Percentiles rank a stretch among this genome's conserved stretches.
phyloP scores from a whole-genome alignment of 345 rosid species.

The Brassica cretica region DNA sequence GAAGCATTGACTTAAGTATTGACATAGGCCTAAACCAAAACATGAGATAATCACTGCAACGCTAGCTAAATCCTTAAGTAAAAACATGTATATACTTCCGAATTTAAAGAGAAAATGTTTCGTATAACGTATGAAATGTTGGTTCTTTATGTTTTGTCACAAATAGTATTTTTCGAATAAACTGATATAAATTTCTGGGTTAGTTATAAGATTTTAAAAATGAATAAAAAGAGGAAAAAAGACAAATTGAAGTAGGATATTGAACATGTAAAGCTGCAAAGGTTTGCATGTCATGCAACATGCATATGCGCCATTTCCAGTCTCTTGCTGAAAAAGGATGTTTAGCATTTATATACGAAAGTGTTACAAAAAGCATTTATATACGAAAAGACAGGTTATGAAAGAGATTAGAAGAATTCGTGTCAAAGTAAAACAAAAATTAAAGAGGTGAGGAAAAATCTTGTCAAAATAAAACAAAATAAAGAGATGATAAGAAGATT shows the following conservation, averaged over 20 bases:
- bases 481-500: constrained; percentile 14
- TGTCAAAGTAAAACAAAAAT: neutral
- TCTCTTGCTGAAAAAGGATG: constrained; percentile 32
- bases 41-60: neutral
- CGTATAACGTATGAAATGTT: neutral
- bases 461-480: neutral
- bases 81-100: neutral
- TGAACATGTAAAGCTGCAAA: constrained; percentile 6
- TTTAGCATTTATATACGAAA: constrained; percentile 32
- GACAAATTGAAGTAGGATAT: constrained; percentile 8
- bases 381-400: constrained; percentile 27
- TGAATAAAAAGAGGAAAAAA: neutral
- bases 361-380: constrained; percentile 19
- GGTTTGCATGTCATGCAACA: neutral
- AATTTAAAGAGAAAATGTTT: neutral
- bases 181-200: neutral
- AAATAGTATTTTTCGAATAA: neutral
- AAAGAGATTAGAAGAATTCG: constrained; percentile 1
- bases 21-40: neutral
- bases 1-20: constrained; percentile 13
- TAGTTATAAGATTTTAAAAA: neutral
- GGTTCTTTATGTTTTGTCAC: neutral
- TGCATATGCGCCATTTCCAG: neutral
- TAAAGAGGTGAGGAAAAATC: neutral
- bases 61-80: neutral